phyloP scores from a whole-genome alignment of 225 moss, liverwort and hornwort genomes.

The Marchantia polymorpha region DNA sequence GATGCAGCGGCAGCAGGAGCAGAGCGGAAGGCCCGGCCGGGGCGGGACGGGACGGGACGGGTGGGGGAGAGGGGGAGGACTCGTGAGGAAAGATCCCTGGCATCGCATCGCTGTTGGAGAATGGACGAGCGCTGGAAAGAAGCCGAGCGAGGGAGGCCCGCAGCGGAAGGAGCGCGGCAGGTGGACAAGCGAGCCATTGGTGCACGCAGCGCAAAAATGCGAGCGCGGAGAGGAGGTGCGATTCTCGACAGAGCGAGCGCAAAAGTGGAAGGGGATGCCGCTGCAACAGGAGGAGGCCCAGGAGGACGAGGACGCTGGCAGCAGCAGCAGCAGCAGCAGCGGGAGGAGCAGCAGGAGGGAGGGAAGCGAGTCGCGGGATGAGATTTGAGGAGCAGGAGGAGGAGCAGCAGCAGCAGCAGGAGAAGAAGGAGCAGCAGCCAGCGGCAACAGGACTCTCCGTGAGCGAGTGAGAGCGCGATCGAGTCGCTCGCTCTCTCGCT shows the following conservation, averaged over 20 bases:
- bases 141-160: not conserved
- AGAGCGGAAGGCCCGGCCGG: no score
- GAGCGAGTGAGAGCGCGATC: no score
- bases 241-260: slow-evolving; percentile 4
- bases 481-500: no score
- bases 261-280: slow-evolving; percentile 9
- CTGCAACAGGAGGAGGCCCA: not conserved
- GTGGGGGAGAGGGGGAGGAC: not conserved
- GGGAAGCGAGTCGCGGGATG: not conserved
- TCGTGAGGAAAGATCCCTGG: slow-evolving; percentile 1
- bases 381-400: not conserved
- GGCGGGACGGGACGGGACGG: not conserved
- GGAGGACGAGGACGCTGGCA: not conserved
- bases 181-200: slow-evolving; percentile 11
- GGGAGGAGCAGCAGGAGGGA: not conserved
- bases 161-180: slow-evolving; percentile 14
- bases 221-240: slow-evolving; percentile 10
- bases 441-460: not conserved
- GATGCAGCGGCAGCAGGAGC: not conserved
- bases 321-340: not conserved
- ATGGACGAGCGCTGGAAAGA: slow-evolving; percentile 6
- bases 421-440: not conserved
- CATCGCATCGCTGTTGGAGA: no score
- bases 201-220: slow-evolving; percentile 15
- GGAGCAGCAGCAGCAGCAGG: not conserved